Evolutionary conservation across 345 rosid species (phyloP), one percentile per base, ranked within the genome.

Genomic region (Eutrema yunnanense): DNA sequence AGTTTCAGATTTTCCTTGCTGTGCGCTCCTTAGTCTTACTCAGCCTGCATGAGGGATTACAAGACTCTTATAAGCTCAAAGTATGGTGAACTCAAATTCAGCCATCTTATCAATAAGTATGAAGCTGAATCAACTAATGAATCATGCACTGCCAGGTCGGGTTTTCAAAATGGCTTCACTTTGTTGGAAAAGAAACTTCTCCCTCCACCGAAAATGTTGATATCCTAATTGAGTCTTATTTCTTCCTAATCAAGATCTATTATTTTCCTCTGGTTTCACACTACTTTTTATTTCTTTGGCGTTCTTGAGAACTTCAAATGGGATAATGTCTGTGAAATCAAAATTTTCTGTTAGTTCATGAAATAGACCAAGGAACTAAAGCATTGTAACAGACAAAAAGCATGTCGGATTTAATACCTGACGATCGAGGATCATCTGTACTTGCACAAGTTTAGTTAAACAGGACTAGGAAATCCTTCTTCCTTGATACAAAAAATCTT

Each of bases 131-230:
- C n/a, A 64, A n/a, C 41, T 13, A 12, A 54, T n/a, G 51, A 30
- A 30, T 46, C 53, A 62, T 44, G 27, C 8, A 80, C 66, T 79
- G 85, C 47, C 19, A 11, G 2, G 82, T 82, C 22, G 78, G 89
- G 86, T 55, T 68, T 16, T 80, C 75, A 83, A 78, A 64, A 83
- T 71, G 89, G 84, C 74, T 29, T 83, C 79, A 81, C 14, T 80
- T 42, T 79, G 13, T 80, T 83, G 58, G 81, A 56, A 73, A 85
- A 67, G 77, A 85, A 41, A 55, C 82, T 19, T 78, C 66, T 52
- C 86, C 84, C 12, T 54, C 84, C 86, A 26, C 80, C 81, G n/a
- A 66, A 77, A 77, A 41, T 80, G 83, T 74, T 79, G 69, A 70
- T 3, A 26, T 50, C 69, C 51, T 33, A 46, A 40, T 46, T 3